Evolutionary conservation across 306 rosid species (phyloP), one percentile per base, ranked within the genome.

Genomic region (Albizia julibrissin): DNA sequence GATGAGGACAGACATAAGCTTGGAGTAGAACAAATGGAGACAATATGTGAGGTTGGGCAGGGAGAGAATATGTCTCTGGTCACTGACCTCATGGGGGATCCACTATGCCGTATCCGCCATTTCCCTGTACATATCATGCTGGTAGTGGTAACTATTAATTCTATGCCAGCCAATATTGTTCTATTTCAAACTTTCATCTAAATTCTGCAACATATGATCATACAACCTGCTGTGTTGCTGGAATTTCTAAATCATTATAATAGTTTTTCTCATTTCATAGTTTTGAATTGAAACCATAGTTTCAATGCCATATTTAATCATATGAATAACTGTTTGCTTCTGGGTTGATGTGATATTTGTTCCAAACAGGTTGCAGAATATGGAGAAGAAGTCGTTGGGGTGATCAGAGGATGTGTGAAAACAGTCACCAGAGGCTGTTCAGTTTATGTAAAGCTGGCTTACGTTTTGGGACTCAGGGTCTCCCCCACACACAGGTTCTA

Each of bases 41-140:
- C 80, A 66, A 84, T 84, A 46, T 93, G 97, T 75, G 99, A 95
- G 74, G 78, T 88, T 65, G 98, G 97, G 46, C 91, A 88, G 79
- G 80, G 82, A 66, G 94, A 90, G 26, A 93, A 89, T 69, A 85
- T 92, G 64, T 84, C 93, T 29, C 94, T 95, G 84, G 88, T 91
- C 79, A 90, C 98, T 80, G 97, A 95, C 78, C 89, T 89, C 79
- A 80, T 95, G 91, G 99, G 99, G 9, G 99, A 95, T 75, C 99
- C 99, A 40, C 78, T 90, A 8, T 89, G 97, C 84, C 90, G 98
- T 39, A 89, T 92, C 79, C 98, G 99, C 50, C 92, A 85, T 81
- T 89, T 93, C 74, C 91, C 87, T 56, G 75, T 85, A 43, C 95
- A 93, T 86, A 79, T 85, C 89, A 95, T 95, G 98, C 94, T 95